Base-by-base conservation (phyloP, 2,329 filamentous ascomycete genomes). In the Diplodia seriata region DNA sequence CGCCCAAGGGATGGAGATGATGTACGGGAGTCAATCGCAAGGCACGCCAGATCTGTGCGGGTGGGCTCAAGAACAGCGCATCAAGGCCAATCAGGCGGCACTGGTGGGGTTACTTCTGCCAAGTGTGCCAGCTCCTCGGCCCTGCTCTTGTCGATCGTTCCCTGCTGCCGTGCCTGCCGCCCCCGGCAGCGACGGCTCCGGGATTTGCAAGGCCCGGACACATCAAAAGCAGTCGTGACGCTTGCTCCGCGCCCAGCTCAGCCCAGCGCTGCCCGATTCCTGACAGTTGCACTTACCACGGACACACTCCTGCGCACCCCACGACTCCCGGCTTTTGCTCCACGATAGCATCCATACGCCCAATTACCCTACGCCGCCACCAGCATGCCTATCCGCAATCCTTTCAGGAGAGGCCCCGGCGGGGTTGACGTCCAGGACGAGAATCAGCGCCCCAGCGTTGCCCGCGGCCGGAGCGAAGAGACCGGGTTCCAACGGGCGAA, bases 301-400 rank as follows among this genome's bases (percentile, higher is more conserved):
- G 59, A 51, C 33, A 26, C 47, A 3, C 43, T 33, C 29, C 47
- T 51, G 47, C 47, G 31, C 59, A 9, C 26, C 29, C 23, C 40
- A 15, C 59, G n/a, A 53, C n/a, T 20, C 29, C 14, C 31, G 12
- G 40, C 47, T 4, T 33, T 51, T 33, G 23, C 15, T 20, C 31
- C n/a, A 38, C 43, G 12, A 47, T 38, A 26, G 23, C 47, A 26
- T 31, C 14, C 36, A 51, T 56, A 36, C 36, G 40, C 54, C 33
- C 54, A 49, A 54, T 67, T 53, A 51, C 18, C 54, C 29, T 33
- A 33, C 31, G 31, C 43, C 47, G 33, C 43, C 40, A 50, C 38
- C 68, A 69, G 67, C 63, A 81, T 81, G 78, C 78, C 79, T 69
- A 77, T 81, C 64, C 79, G 79, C 72, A 80, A 80, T 68, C 78